These are phyloP conservation scores for Brettanomyces bruxellensis DNA, from an alignment of 805 yeast genomes.

Conservation along the genomic window DNA sequence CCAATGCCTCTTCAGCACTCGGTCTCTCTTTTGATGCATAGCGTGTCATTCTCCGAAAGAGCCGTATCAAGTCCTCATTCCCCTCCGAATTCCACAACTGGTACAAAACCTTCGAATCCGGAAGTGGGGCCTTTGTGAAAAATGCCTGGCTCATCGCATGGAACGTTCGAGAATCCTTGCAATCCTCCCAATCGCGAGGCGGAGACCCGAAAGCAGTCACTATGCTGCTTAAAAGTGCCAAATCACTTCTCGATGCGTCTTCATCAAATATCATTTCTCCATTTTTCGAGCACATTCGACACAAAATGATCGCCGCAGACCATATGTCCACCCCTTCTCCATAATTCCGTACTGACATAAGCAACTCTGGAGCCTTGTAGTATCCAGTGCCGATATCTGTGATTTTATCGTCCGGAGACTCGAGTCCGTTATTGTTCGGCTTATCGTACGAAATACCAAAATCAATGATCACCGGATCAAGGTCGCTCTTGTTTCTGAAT, in stretches of 20 bases:
- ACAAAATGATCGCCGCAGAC: constrained; percentile 57
- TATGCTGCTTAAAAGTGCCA: constrained; percentile 46
- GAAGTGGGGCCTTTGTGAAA: constrained; percentile 12
- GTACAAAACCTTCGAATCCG: constrained; percentile 26
- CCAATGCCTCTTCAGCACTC: constrained; percentile 20
- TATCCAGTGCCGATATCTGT: constrained; percentile 59
- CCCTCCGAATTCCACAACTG: constrained; percentile 10
- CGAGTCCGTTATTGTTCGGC: constrained; percentile 61
- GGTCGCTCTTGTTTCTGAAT: constrained; percentile 16
- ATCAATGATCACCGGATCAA: constrained; percentile 30
- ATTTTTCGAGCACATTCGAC: constrained; percentile 37
- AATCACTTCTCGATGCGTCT: constrained; percentile 42
- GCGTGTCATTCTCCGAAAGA: constrained; percentile 35
- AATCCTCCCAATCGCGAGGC: constrained; percentile 34
- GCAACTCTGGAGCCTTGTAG: constrained; percentile 68
- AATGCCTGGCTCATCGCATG: constrained; percentile 23
- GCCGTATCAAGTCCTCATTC: constrained; percentile 9
- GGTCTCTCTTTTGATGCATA: constrained; percentile 28
- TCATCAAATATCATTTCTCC: constrained; percentile 29
- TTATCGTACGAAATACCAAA: constrained; percentile 30
- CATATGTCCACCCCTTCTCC: constrained; percentile 56
- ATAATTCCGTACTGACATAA: constrained; percentile 52
- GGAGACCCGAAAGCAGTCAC: constrained; percentile 61
- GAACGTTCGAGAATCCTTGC: constrained; percentile 29
- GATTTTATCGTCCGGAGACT: constrained; percentile 33